Evolutionary conservation across 2,329 filamentous ascomycete genomes (phyloP).

Genomic region (Helminthosporium solani): DNA sequence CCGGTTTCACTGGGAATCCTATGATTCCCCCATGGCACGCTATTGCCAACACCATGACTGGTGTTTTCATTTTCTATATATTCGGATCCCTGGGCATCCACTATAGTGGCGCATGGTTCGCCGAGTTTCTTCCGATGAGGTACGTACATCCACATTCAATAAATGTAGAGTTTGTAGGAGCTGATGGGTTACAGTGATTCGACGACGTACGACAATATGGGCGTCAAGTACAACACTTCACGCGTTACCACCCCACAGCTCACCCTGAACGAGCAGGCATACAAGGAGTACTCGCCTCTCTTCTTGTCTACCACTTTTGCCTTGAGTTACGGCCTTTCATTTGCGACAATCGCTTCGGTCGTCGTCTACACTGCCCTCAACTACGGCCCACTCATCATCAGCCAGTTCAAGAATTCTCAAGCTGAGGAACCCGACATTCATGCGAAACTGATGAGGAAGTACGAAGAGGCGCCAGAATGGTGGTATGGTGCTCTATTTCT

Average conservation of each 20-base stretch:
- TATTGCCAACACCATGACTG: slow-evolving; percentile 71
- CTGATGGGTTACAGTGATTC: slow-evolving; percentile 67
- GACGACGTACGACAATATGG: slow-evolving; percentile 70
- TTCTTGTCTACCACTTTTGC: slow-evolving; percentile 73
- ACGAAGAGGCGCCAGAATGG: slow-evolving; percentile 57
- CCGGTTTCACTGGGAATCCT: slow-evolving; percentile 13
- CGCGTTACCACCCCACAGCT: slow-evolving; percentile 63
- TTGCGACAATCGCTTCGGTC: slow-evolving; percentile 68
- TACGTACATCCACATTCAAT: background rate
- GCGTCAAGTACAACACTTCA: slow-evolving; percentile 62
- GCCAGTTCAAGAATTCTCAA: slow-evolving; percentile 60
- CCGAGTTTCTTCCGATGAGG: slow-evolving; percentile 47
- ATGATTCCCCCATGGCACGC: slow-evolving; percentile 44
- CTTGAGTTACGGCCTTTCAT: slow-evolving; percentile 69
- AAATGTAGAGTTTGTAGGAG: background rate
- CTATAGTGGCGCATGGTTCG: slow-evolving; percentile 66
- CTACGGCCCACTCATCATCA: slow-evolving; percentile 66
- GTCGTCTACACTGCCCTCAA: slow-evolving; percentile 62
- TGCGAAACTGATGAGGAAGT: slow-evolving; percentile 57
- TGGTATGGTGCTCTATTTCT: slow-evolving; percentile 56
- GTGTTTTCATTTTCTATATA: slow-evolving; percentile 60
- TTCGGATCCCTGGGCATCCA: slow-evolving; percentile 62
- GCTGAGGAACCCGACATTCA: slow-evolving; percentile 53
- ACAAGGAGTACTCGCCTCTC: slow-evolving; percentile 59
- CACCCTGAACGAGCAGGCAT: slow-evolving; percentile 63